Base-by-base conservation (phyloP, 495 filamentous ascomycete species). In the Lophiostoma macrostomum region DNA sequence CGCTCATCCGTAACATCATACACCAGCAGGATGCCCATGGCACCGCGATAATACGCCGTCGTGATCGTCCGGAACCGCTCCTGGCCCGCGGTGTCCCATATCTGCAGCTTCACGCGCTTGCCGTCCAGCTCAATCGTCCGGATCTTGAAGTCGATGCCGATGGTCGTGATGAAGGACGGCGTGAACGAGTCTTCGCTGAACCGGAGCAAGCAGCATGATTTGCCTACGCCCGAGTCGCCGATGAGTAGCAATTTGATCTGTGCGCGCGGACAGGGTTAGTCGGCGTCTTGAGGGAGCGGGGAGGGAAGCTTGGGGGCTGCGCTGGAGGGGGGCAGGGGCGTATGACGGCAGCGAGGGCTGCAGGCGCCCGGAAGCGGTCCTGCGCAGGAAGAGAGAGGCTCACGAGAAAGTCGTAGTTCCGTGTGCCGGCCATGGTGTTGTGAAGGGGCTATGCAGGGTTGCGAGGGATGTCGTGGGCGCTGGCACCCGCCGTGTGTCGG, bases 141-240 rank as follows among this genome's bases (percentile, higher is more conserved):
- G 63, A 98, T 98, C 78, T 98, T 98, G 76, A 98, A 98, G 72
- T 99, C 93, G 74, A 99, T 99, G 50, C 93, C 93, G 71, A 99
- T 97, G 42, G 93, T 98, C 23, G 93, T 97, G 75, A 98, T 98
- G 76, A 97, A 98, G 56, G 90, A 96, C 28, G 93, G 93, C 25
- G 85, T 98, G 75, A 98, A 98, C 10, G 90, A 95, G 75, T 98
- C 93, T 74, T 98, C 93, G 70, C 90, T 96, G 76, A 98, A 98
- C 64, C 93, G 88, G 58, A 98, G 78, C 64, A 98, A 81, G 74
- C 93, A 98, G 80, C 93, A 98, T 55, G 93, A 97, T 73, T 98
- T 98, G 61, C 93, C 93, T 8, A 97, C 93, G 53, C 93, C 93
- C 13, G 90, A 96, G 76, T 98, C 93, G 65, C 93, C 93, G 67